Percentiles rank a stretch among this genome's conserved stretches.
These are phyloP conservation scores for Metroxylon sagu DNA, from an alignment of 176 grass and related monocot species.

Conservation along the genomic window DNA sequence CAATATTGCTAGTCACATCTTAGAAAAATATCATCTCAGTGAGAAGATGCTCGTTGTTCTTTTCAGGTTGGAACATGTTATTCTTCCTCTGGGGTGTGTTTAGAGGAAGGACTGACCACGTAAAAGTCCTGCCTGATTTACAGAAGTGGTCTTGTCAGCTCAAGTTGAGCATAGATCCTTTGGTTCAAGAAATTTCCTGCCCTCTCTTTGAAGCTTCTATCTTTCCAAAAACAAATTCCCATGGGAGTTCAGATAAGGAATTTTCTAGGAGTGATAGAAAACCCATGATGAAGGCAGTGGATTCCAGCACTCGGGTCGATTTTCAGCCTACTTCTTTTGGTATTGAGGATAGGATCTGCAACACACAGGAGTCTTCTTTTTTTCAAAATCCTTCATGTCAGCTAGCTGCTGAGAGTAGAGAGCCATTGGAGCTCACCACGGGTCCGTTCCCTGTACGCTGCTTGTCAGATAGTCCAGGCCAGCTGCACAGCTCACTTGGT, in stretches of 20 bases:
- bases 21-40: slow-evolving; percentile 9
- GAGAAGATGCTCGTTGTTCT: slow-evolving; percentile 14
- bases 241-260: slow-evolving; percentile 49
- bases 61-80: slow-evolving; percentile 90
- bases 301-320: slow-evolving; percentile 22
- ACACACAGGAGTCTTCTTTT: background rate
- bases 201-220: slow-evolving; percentile 29
- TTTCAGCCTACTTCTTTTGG: slow-evolving; percentile 17
- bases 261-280: slow-evolving; percentile 20
- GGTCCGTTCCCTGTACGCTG: background rate
- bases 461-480: background rate
- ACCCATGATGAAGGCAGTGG: slow-evolving; percentile 22
- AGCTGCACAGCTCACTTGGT: background rate
- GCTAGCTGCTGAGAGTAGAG: background rate
- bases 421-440: background rate
- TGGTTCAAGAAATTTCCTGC: slow-evolving; percentile 23
- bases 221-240: slow-evolving; percentile 54
- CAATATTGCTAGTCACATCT: background rate
- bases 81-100: slow-evolving; percentile 92
- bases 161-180: slow-evolving; percentile 16
- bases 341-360: slow-evolving; percentile 7
- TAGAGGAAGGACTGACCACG: slow-evolving; percentile 28
- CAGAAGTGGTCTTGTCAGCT: slow-evolving; percentile 13
- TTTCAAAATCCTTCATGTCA: background rate
- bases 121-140: slow-evolving; percentile 14